Evolutionary conservation across 1,284 basidiomycete genomes (phyloP).

Genomic region (Sanghuangporus sanghuang): DNA sequence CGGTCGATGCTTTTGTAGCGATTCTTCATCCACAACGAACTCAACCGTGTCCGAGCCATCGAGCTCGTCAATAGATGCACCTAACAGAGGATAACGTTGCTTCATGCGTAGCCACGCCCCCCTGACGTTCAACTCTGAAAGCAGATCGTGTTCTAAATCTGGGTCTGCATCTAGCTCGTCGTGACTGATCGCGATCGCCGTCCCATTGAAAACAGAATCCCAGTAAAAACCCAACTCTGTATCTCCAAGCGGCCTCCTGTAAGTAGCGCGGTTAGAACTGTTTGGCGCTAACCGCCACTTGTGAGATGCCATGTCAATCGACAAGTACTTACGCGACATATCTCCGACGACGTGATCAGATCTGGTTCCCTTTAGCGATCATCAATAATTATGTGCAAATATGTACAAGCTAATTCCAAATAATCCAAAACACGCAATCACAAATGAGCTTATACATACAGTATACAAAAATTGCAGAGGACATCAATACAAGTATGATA

Average conservation of each 20-base stretch:
- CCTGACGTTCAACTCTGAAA: constrained; percentile 29
- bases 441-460: too few species aligned
- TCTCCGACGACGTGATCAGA: too few species aligned
- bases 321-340: too few species aligned
- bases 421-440: too few species aligned
- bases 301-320: neutral
- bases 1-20: constrained; percentile 25
- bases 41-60: constrained; percentile 25
- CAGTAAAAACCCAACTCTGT: constrained; percentile 41
- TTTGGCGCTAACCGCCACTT: neutral
- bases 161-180: constrained; percentile 23
- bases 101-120: constrained; percentile 41
- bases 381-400: too few species aligned
- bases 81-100: constrained; percentile 42
- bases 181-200: constrained; percentile 38
- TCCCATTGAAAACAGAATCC: constrained; percentile 38
- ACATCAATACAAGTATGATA: too few species aligned
- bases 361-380: too few species aligned
- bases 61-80: constrained; percentile 31
- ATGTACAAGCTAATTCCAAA: too few species aligned
- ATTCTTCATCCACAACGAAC: constrained; percentile 37
- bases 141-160: constrained; percentile 19
- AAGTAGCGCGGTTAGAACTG: neutral
- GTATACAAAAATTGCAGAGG: too few species aligned
- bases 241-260: constrained; percentile 28